Conservation (phyloP, 768 basidiomycete species). For the Podaxis rugospora region DNA sequence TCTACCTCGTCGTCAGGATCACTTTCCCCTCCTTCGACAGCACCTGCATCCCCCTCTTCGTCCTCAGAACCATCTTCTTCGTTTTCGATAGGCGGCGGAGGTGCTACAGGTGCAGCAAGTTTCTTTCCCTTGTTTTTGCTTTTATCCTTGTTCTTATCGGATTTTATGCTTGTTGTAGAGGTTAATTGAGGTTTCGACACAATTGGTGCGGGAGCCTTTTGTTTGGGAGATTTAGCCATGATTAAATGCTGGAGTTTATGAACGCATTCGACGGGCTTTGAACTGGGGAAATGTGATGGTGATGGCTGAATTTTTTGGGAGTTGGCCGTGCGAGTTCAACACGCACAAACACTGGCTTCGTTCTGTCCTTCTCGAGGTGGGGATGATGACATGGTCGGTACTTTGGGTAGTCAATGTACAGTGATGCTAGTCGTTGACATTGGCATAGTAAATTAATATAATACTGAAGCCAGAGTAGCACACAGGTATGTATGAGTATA, state of each 20-base stretch:
- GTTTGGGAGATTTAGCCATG: conserved; percentile 1
- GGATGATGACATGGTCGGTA: background rate
- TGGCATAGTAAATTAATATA: too few relatives aligned
- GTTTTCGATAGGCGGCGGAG: background rate
- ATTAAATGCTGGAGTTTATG: background rate
- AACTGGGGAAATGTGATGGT: background rate
- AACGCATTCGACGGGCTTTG: background rate
- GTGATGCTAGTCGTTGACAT: too few relatives aligned
- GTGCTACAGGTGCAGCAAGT: background rate
- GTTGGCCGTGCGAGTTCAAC: conserved; percentile 12
- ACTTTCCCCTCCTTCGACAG: background rate
- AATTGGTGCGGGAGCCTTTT: background rate
- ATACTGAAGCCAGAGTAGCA: too few relatives aligned
- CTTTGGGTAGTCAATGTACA: too few relatives aligned
- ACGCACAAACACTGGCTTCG: conserved; percentile 11
- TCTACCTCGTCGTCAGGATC: conserved; percentile 17
- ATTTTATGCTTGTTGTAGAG: background rate
- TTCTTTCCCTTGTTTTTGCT: background rate
- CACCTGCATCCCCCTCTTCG: conserved; percentile 15
- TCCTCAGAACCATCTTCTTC: conserved; percentile 12
- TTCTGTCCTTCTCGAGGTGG: background rate
- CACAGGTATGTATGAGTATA: too few relatives aligned
- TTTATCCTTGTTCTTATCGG: background rate
- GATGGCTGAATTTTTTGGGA: background rate
- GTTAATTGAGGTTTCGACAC: background rate